Conservation (phyloP, 805 yeast genomes). For the Wickerhamomyces silvicola region DNA sequence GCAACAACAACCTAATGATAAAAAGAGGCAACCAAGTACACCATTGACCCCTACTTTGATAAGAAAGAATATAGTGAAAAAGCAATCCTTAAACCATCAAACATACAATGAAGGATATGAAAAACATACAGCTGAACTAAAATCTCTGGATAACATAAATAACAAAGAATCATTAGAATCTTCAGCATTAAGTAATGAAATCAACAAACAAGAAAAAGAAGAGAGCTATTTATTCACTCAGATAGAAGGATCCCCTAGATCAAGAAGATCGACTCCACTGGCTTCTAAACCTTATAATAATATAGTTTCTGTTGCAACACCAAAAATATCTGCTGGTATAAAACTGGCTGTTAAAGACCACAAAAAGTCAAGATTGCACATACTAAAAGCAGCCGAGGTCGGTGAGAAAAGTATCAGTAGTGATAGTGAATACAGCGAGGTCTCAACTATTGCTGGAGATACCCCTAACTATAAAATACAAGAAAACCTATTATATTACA, state of each 20-base stretch:
- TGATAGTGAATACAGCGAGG: conserved; percentile 23
- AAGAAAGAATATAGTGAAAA: conserved; percentile 18
- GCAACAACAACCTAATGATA: conserved; percentile 5
- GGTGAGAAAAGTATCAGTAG: conserved; percentile 9
- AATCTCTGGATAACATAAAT: neutral
- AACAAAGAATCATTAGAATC: too few relatives aligned
- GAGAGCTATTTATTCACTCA: conserved; percentile 2
- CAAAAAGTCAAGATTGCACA: conserved; percentile 18
- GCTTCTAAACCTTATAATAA: neutral
- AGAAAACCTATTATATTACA: conserved; percentile 18
- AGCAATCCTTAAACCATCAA: conserved; percentile 5
- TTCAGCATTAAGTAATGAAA: neutral
- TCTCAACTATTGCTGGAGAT: conserved; percentile 18
- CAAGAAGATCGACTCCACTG: conserved; percentile 4
- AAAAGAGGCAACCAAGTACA: conserved; percentile 22
- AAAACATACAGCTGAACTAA: neutral
- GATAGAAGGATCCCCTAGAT: conserved; percentile 15
- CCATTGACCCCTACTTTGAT: conserved; percentile 23
- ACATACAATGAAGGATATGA: neutral
- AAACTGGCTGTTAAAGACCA: conserved; percentile 21
- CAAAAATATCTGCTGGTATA: conserved; percentile 20
- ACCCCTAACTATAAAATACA: conserved; percentile 21
- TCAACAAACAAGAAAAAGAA: conserved; percentile 1
- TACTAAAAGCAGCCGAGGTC: conserved; percentile 8
- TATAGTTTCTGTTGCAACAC: conserved; percentile 8